Base-by-base conservation (phyloP, 23 red algal genomes). In the Rhodosorus marinus region DNA sequence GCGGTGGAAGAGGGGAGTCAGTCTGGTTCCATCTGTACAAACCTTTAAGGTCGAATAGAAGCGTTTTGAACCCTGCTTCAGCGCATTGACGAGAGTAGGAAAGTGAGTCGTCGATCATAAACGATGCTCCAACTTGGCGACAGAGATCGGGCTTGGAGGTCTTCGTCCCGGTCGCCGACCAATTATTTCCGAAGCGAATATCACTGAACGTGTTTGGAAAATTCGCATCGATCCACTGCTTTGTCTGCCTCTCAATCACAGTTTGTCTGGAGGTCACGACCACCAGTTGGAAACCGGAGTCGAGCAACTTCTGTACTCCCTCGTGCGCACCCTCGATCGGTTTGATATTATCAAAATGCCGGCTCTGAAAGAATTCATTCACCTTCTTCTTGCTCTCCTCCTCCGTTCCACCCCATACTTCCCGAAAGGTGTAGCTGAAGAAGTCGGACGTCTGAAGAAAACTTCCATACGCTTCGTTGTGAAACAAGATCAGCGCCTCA, bases 381-480 rank as follows among this genome's bases (percentile, higher is more conserved):
- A 92, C 83, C 29, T 63, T 71, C 31, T 43, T 49, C 14, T 56
- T 59, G 6, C 74, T 67, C 23, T 80, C 60, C 31, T 14, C 57
- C 40, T 92, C 74, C 34, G 68, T 63, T 17, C 83, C 83, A 32
- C 83, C 83, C 83, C 83, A 92, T 6, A 80, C 73, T 52, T 92
- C 26, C 8, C 20, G 24, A 33, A 64, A 72, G 7, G 25, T 31
- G 51, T 92, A 63, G 24, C 32, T 60, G 0, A 2, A 20, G 27
- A 62, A 81, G 52, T 29, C 33, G 0, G 57, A 0, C 26, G 32
- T 17, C 14, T 2, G 17, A 42, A 65, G 31, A 22, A 0, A n/a
- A 3, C 3, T 31, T 36, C 24, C 49, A 55, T 11, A 80, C 24
- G 28, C 22, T 43, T 15, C 65, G 57, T 82, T 82, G 48, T 82